These are phyloP conservation scores for Rhodotorula glutinis DNA, from an alignment of 1,284 basidiomycete genomes.

Conservation along the genomic window DNA sequence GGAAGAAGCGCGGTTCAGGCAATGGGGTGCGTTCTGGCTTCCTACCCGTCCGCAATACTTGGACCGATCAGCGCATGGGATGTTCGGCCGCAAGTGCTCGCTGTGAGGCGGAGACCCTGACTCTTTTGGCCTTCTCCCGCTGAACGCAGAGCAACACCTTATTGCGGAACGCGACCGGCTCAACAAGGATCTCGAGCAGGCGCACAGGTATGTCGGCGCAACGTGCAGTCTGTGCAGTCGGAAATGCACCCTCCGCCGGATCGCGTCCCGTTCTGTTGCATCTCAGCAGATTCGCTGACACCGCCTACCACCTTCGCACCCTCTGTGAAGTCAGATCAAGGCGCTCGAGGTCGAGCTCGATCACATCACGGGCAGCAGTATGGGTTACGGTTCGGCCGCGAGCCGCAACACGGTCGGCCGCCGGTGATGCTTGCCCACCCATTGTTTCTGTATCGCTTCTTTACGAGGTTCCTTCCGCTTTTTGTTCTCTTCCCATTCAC, in stretches of 20 bases:
- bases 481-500: not conserved
- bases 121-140: not conserved
- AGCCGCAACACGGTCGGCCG: constrained; percentile 16
- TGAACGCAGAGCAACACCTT: constrained; percentile 57
- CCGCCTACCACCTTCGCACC: not conserved
- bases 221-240: constrained; percentile 59
- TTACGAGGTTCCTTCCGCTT: not conserved
- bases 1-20: constrained; percentile 94
- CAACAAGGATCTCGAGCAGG: constrained; percentile 92
- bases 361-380: constrained; percentile 31
- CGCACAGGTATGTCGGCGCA: not conserved
- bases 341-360: constrained; percentile 42
- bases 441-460: not conserved
- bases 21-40: constrained; percentile 81
- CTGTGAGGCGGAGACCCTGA: no score
- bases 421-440: constrained; percentile 2
- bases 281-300: not conserved
- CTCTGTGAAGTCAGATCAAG: constrained; percentile 43
- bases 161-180: constrained; percentile 93
- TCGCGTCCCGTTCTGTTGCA: no score
- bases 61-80: not conserved
- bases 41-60: not conserved
- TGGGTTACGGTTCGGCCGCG: constrained; percentile 32
- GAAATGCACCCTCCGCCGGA: not conserved
- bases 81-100: no score